Percentiles rank a stretch among this genome's conserved stretches.
phyloP scores from a whole-genome alignment of 2,329 filamentous ascomycete genomes.

The Cladosporium sp. region DNA sequence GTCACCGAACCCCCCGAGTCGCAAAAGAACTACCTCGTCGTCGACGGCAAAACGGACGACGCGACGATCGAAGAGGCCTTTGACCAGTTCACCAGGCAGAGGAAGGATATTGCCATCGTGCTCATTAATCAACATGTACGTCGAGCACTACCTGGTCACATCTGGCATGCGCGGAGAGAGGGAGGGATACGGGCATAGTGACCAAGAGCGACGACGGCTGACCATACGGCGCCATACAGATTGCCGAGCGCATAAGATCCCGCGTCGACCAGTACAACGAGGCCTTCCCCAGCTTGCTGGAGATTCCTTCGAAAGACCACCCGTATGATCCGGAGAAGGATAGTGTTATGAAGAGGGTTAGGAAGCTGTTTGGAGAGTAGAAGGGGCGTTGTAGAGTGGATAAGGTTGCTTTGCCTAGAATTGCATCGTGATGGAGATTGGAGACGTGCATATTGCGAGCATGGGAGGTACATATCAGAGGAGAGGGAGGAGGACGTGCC shows the following conservation, averaged over 20 bases:
- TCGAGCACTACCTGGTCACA: conserved; percentile 15
- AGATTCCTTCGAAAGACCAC: conserved; percentile 98
- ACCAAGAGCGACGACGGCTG: neutral
- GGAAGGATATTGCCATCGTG: conserved; percentile 95
- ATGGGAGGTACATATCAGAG: neutral
- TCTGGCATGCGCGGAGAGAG: too few relatives aligned
- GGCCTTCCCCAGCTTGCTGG: conserved; percentile 90
- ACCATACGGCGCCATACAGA: conserved; percentile 45
- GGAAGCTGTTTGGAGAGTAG: conserved; percentile 67
- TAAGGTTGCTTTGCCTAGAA: neutral
- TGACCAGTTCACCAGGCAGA: conserved; percentile 76
- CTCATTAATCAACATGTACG: conserved; percentile 95
- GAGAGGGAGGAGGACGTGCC: neutral
- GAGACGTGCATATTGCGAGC: neutral
- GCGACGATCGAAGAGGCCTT: conserved; percentile 85
- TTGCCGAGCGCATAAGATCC: conserved; percentile 89
- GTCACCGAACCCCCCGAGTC: conserved; percentile 82
- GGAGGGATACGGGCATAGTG: too few relatives aligned
- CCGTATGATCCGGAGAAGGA: conserved; percentile 99
- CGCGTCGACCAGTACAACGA: conserved; percentile 87
- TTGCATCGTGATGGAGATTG: neutral
- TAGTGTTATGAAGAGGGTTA: conserved; percentile 85
- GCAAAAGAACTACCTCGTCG: conserved; percentile 96
- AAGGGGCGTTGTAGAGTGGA: neutral
- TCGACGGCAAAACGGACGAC: conserved; percentile 88